Evolutionary conservation across 2,329 filamentous ascomycete genomes (phyloP).

Genomic region (Knufia fluminis): DNA sequence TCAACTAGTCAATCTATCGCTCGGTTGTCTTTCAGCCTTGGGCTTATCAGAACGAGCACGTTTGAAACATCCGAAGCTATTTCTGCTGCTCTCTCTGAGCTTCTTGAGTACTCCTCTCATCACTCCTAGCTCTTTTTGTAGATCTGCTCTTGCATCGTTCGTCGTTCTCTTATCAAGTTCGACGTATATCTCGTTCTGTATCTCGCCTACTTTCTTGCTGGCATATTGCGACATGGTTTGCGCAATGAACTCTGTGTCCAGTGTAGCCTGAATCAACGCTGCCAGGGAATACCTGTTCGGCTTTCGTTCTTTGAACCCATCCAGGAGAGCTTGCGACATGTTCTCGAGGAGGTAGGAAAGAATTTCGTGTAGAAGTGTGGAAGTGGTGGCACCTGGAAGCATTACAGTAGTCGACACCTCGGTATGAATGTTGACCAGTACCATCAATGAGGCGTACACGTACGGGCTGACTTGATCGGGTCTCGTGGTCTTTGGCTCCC

Average conservation of each 20-base stretch:
- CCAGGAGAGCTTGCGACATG: conserved; percentile 67
- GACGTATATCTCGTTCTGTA: conserved; percentile 85
- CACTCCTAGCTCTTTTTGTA: conserved; percentile 82
- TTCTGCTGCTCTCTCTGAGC: conserved; percentile 69
- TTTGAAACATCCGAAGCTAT: conserved; percentile 79
- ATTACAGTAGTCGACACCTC: conserved; percentile 68
- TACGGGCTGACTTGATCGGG: conserved; percentile 77
- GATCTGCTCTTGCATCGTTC: conserved; percentile 65
- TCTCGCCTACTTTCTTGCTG: conserved; percentile 67
- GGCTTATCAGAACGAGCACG: conserved; percentile 42
- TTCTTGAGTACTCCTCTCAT: conserved; percentile 82
- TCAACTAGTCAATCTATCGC: not conserved
- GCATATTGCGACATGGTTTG: conserved; percentile 89
- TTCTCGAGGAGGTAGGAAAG: conserved; percentile 81
- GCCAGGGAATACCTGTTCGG: conserved; percentile 58
- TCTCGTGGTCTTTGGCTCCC: conserved; percentile 52
- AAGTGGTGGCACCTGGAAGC: conserved; percentile 55
- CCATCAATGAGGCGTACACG: conserved; percentile 76
- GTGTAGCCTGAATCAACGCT: conserved; percentile 88
- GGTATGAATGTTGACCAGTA: conserved; percentile 82
- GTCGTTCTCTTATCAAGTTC: conserved; percentile 84
- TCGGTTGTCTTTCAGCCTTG: not conserved
- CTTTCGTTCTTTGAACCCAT: conserved; percentile 60
- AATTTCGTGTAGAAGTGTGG: conserved; percentile 67
- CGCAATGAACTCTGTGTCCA: conserved; percentile 93